A percentile compares a stretch with the other conserved stretches of the same genome.
Evolutionary conservation across 441 rosid genomes (phyloP).

Genomic region (Jatropha multifida): DNA sequence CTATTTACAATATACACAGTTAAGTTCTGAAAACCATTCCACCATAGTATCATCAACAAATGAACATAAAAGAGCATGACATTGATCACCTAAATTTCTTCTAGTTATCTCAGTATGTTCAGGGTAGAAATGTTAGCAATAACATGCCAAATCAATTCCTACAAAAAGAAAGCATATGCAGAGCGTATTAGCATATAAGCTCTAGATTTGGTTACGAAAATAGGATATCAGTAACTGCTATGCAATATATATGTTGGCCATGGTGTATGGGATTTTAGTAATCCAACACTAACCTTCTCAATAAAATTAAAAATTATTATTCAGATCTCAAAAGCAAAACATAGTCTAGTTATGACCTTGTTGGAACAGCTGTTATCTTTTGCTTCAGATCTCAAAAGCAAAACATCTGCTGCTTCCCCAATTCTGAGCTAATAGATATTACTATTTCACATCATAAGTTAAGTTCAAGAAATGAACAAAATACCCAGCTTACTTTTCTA

Average conservation of each 20-base stretch:
- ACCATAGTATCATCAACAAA: background rate
- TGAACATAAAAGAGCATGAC: background rate
- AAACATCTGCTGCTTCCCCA: background rate
- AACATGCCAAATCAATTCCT: background rate
- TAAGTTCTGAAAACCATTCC: background rate
- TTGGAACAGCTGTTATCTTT: background rate
- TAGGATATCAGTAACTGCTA: background rate
- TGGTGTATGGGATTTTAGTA: background rate
- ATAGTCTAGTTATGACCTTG: background rate
- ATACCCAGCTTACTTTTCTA: background rate
- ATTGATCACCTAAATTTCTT: background rate
- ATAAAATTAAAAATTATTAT: background rate
- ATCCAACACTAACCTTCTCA: background rate
- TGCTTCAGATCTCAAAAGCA: conserved; percentile 15
- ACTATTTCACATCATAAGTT: background rate
- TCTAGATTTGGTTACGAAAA: background rate
- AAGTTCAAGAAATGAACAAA: background rate
- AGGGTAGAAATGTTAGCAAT: background rate
- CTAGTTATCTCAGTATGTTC: background rate
- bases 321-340: background rate
- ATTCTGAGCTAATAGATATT: background rate
- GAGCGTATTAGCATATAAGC: background rate
- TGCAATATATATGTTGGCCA: background rate
- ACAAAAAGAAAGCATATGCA: background rate
- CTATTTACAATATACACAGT: background rate